A percentile compares a stretch with the other conserved stretches of the same genome.
phyloP scores from a whole-genome alignment of 805 yeast species.

The Lachancea fermentati region DNA sequence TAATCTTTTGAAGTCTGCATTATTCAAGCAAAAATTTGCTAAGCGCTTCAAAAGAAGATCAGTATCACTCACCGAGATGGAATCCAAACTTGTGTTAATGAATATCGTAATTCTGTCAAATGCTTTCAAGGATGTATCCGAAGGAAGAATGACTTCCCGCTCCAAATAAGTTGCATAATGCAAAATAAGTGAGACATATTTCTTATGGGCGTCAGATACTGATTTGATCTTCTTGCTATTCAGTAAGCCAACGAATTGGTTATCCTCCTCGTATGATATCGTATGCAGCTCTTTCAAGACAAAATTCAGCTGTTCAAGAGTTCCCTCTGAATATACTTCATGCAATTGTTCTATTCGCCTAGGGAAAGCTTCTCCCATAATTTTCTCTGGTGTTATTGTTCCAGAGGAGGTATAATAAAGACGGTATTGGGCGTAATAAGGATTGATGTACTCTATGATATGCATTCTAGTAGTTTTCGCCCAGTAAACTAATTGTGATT shows the following conservation, averaged over 20 bases:
- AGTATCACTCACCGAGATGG: not conserved
- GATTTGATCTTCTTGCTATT: not conserved
- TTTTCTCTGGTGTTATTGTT: slow-evolving; percentile 11
- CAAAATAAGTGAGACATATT: not conserved
- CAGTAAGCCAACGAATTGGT: not conserved
- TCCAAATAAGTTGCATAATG: not conserved
- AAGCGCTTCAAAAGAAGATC: slow-evolving; percentile 9
- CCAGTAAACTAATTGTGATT: slow-evolving; percentile 13
- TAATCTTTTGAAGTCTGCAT: slow-evolving; percentile 20
- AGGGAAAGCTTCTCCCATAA: slow-evolving; percentile 16
- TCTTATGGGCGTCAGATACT: not conserved
- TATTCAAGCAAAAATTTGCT: slow-evolving; percentile 16
- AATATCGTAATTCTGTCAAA: slow-evolving; percentile 19
- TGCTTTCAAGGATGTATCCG: not conserved
- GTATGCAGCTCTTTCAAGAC: not conserved
- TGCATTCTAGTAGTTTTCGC: slow-evolving; percentile 1
- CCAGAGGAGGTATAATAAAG: slow-evolving; percentile 4
- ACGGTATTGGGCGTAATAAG: slow-evolving; percentile 20
- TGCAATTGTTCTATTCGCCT: not conserved
- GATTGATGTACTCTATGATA: slow-evolving; percentile 5
- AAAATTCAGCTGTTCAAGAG: not conserved
- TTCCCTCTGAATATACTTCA: not conserved
- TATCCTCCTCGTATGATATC: slow-evolving; percentile 1
- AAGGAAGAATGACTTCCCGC: not conserved
- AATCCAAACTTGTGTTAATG: slow-evolving; percentile 15